A percentile compares a stretch with the other conserved stretches of the same genome.
Conservation (phyloP, 208 protist species). For the Balamuthia mandrillaris region DNA sequence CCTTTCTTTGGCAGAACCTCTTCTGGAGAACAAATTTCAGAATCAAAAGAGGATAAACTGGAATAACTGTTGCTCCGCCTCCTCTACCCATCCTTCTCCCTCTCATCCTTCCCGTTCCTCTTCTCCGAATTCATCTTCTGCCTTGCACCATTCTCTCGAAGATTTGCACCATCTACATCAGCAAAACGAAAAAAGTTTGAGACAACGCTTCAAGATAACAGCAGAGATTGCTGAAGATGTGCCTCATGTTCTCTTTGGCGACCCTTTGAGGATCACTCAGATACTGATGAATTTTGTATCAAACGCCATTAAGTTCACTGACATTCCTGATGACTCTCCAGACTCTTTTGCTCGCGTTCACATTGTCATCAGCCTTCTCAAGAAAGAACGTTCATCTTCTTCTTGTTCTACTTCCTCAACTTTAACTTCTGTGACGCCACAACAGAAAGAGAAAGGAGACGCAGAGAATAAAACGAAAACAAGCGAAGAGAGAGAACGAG, state of each 20-base stretch:
- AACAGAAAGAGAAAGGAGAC: not conserved
- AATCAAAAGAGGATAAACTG: no score
- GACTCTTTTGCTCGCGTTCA: not conserved
- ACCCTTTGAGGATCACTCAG: not conserved
- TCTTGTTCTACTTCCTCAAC: not conserved
- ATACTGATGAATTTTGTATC: not conserved
- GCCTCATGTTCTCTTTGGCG: not conserved
- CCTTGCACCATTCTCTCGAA: no score
- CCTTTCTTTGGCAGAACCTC: not conserved
- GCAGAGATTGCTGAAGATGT: not conserved
- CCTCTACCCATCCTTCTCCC: no score
- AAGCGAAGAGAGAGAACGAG: not conserved
- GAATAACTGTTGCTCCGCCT: no score
- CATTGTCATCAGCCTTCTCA: not conserved
- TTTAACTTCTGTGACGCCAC: no score
- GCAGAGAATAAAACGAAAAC: not conserved
- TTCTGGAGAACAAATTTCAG: not conserved
- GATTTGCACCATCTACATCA: no score
- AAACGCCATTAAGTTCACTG: not conserved
- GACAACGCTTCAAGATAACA: not conserved
- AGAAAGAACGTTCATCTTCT: not conserved
- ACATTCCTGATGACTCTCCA: not conserved
- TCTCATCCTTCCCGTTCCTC: no score
- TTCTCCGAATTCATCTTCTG: no score
- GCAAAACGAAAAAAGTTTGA: conserved; percentile 4